Percentiles rank a stretch among this genome's conserved stretches.
Evolutionary conservation across 768 basidiomycete genomes (phyloP).

Genomic region (Hypsizygus marmoreus): DNA sequence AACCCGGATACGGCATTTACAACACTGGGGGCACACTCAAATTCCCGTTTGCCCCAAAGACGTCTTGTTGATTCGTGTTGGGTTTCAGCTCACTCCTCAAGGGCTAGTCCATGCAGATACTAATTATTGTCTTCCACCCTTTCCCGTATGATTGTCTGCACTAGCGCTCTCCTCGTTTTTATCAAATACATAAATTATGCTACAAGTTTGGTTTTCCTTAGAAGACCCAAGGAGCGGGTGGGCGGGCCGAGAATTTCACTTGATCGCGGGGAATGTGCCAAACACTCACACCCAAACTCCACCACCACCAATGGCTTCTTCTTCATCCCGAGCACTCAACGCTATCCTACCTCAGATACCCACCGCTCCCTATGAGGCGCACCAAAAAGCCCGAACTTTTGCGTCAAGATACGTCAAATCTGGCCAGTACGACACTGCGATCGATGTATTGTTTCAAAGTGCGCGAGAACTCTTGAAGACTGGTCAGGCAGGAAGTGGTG

Average conservation of each 20-base stretch:
- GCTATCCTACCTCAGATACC: constrained; percentile 76
- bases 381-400: constrained; percentile 96
- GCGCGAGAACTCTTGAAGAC: constrained; percentile 86
- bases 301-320: constrained; percentile 22
- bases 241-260: not conserved
- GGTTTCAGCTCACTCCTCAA: not conserved
- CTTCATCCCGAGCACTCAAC: constrained; percentile 68
- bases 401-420: constrained; percentile 86
- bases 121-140: not conserved
- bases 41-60: constrained; percentile 66
- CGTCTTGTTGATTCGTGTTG: constrained; percentile 46
- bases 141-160: too few relatives aligned
- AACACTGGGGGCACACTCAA: constrained; percentile 48
- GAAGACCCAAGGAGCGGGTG: not conserved
- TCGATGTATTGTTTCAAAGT: constrained; percentile 91
- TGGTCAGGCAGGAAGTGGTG: constrained; percentile 87
- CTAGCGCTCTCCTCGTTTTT: not conserved
- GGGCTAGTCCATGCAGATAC: not conserved
- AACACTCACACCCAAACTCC: constrained; percentile 10
- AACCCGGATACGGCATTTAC: constrained; percentile 75
- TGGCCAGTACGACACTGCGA: constrained; percentile 79
- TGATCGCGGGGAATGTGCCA: constrained; percentile 7
- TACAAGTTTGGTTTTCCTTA: not conserved
- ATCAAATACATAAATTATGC: too few relatives aligned
- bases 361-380: constrained; percentile 86